phyloP scores from a whole-genome alignment of 106 monocot species.

The Dioscorea zingiberensis region DNA sequence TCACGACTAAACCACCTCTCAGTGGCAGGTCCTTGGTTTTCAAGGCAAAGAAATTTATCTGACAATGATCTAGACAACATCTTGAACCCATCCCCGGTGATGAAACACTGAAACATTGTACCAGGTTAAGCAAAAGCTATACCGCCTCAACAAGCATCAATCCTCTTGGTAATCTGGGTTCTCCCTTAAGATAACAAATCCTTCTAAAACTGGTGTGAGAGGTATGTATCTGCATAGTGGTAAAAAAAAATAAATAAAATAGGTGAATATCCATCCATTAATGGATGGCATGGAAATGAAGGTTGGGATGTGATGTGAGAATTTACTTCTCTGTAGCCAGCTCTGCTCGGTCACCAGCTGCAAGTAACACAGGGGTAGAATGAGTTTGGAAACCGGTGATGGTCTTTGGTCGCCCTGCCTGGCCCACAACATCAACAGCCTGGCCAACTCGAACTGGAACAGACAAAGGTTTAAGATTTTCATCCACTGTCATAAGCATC shows the following conservation, averaged over 20 bases:
- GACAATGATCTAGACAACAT: no score
- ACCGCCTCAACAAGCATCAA: background rate
- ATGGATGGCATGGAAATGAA: background rate
- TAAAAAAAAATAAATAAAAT: background rate
- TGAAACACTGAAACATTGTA: no score
- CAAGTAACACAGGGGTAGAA: slow-evolving; percentile 87
- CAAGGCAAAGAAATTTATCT: no score
- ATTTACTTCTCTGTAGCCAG: slow-evolving; percentile 94
- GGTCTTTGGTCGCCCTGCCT: slow-evolving; percentile 91
- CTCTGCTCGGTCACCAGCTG: slow-evolving; percentile 97
- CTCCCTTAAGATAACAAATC: slow-evolving; percentile 92
- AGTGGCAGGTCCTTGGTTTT: no score
- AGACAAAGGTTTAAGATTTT: slow-evolving; percentile 83
- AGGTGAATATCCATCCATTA: background rate
- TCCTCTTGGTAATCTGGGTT: slow-evolving; percentile 88
- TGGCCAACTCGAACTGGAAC: slow-evolving; percentile 90
- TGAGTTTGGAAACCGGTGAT: slow-evolving; percentile 98
- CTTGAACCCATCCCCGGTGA: no score
- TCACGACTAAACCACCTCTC: no score
- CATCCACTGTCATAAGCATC: slow-evolving; percentile 98
- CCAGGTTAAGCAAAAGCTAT: no score
- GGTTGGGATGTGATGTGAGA: background rate
- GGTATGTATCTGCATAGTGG: slow-evolving; percentile 73
- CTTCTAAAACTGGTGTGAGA: slow-evolving; percentile 70
- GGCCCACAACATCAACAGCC: slow-evolving; percentile 94